phyloP scores from a whole-genome alignment of 495 filamentous ascomycete genomes.

The Neurospora hispaniola region DNA sequence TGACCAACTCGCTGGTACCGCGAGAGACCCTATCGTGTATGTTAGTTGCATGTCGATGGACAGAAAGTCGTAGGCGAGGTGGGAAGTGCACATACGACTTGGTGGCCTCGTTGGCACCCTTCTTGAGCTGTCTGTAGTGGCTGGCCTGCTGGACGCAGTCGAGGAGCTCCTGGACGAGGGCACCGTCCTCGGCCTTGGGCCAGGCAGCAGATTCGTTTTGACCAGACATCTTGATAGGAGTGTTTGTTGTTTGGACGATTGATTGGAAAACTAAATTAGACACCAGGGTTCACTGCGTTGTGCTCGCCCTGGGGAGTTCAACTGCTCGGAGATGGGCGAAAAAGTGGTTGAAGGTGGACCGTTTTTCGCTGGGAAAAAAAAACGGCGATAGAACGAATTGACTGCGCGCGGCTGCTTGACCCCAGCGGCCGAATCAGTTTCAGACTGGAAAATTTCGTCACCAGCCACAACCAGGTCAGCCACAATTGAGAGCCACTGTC shows the following conservation, averaged over 20 bases:
- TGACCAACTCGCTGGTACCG: slow-evolving; percentile 77
- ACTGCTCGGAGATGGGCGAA: background rate
- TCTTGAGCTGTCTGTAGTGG: slow-evolving; percentile 82
- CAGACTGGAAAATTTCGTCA: background rate
- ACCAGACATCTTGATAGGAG: slow-evolving; percentile 32
- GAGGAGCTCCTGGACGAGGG: slow-evolving; percentile 68
- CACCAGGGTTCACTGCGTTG: slow-evolving; percentile 24
- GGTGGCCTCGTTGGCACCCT: slow-evolving; percentile 62
- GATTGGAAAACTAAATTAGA: background rate
- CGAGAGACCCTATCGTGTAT: slow-evolving; percentile 49
- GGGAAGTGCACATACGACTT: slow-evolving; percentile 44
- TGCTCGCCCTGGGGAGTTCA: slow-evolving; percentile 19
- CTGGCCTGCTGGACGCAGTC: slow-evolving; percentile 80
- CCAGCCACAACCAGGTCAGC: background rate
- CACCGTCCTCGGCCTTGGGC: slow-evolving; percentile 71
- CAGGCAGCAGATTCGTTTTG: slow-evolving; percentile 56
- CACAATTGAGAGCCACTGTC: background rate
- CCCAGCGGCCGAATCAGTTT: background rate
- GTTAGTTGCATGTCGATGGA: background rate
- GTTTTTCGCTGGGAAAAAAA: background rate
- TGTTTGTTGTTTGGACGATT: background rate
- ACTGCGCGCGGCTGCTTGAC: background rate
- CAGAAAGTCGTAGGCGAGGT: background rate
- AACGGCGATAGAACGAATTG: background rate
- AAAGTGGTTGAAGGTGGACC: slow-evolving; percentile 1